Base-by-base conservation (phyloP, 495 filamentous ascomycete species). In the Jackrogersella multiformis region DNA sequence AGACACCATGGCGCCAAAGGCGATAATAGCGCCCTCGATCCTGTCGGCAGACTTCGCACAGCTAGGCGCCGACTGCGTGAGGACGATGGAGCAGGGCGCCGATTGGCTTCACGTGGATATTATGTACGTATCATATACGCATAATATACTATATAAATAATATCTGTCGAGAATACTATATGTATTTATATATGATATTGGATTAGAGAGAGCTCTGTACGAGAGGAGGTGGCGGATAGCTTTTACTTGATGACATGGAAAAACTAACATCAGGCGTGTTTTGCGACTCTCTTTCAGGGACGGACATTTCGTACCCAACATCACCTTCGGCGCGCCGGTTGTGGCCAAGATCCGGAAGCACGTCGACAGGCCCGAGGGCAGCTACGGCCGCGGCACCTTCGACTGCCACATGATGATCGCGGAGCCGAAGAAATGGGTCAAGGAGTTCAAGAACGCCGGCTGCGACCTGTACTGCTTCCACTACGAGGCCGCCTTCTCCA, bases 361-460 rank as follows among this genome's bases (percentile, higher is more conserved):
- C 71, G 93, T 99, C 56, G 87, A 89, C 41, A 68, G 67, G 54
- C 81, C 84, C 16, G 68, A 71, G 23, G 71, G 77, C 56, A 71
- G 81, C 34, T 77, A 87, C 66, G 91, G 89, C 3, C 89, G 87
- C 71, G 95, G 95, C 21, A 97, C 95, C 24, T 99, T 99, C 72
- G 95, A 99, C 79, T 99, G 95, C 86, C 95, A 99, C 77, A 98
- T 99, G 96, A 99, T 99, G 95, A 96, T 99, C 71, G 88, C 90
- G 70, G 95, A 99, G 95, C 95, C 95, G 48, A 94, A 98, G 80
- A 94, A 92, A 84, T 99, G 95, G 95, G 92, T 98, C 67, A 88
- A 88, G 61, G 92, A 97, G 39, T 98, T 99, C 84, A 85, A 96
- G 73, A 86, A 89, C 23, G 95, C 94, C 36, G 95, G 95, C 18